Evolutionary conservation across 169 alveolate genomes (phyloP).

Genomic region (Plasmodium adleri): DNA sequence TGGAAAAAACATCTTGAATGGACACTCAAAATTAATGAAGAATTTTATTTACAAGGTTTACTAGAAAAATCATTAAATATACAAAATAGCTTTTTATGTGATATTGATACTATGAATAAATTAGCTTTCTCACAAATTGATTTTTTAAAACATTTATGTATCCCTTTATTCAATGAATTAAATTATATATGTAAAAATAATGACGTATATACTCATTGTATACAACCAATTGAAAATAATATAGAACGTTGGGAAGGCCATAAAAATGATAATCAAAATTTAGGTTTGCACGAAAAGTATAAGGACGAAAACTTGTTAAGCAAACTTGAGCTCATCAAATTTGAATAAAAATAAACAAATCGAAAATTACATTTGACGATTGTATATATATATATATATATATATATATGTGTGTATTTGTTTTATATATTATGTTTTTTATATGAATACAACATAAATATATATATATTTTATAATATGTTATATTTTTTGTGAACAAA

Average conservation of each 20-base stretch:
- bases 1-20: conserved; percentile 92
- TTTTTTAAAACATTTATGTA: conserved; percentile 78
- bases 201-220: conserved; percentile 44
- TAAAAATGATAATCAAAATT: conserved; percentile 25
- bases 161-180: conserved; percentile 47
- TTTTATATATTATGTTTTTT: no score
- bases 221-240: conserved; percentile 57
- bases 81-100: conserved; percentile 81
- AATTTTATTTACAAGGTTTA: conserved; percentile 93
- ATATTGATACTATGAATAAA: conserved; percentile 78
- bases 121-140: conserved; percentile 82
- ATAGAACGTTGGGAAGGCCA: conserved; percentile 63
- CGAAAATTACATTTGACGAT: background rate
- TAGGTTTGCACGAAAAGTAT: conserved; percentile 58
- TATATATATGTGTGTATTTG: background rate
- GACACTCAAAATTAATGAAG: conserved; percentile 92
- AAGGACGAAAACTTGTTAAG: conserved; percentile 16
- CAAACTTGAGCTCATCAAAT: conserved; percentile 41
- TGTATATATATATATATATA: background rate
- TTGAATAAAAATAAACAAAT: conserved; percentile 9
- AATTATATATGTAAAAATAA: conserved; percentile 50
- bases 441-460: background rate
- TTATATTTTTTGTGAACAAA: background rate
- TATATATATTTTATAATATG: background rate
- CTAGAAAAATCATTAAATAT: conserved; percentile 81